Conservation (phyloP, 2,329 filamentous ascomycete genomes). For the Chrysoporthe puriensis region DNA sequence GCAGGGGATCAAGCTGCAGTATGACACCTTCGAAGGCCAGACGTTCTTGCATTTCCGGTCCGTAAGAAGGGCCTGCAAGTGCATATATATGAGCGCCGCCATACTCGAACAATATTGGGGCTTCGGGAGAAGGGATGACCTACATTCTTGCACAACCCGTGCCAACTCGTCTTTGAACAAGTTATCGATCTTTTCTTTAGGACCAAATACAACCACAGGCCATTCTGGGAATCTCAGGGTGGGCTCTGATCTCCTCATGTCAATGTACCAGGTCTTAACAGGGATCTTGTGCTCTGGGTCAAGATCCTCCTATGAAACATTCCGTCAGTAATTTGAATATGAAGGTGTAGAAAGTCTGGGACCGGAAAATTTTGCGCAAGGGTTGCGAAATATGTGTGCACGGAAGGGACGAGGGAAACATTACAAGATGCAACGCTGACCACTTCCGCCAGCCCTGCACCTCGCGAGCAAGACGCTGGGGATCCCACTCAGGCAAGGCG, state of each 20-base stretch:
- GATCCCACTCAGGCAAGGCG: neutral
- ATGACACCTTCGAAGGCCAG: neutral
- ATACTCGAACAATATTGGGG: neutral
- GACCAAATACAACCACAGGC: constrained; percentile 11
- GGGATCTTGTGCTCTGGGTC: neutral
- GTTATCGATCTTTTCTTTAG: neutral
- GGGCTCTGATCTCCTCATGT: neutral
- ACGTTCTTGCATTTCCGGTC: neutral
- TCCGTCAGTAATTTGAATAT: neutral
- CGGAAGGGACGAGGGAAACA: neutral
- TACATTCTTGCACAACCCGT: neutral
- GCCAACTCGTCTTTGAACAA: neutral
- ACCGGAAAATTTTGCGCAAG: neutral
- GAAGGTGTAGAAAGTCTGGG: neutral
- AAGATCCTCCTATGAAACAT: neutral
- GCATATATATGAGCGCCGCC: neutral
- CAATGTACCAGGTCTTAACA: neutral
- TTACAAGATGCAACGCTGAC: neutral
- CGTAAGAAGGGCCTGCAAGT: neutral
- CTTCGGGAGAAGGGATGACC: neutral
- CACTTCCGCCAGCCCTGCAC: constrained; percentile 1
- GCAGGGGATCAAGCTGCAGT: neutral
- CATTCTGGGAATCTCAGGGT: neutral
- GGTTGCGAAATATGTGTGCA: neutral
- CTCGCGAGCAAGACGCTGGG: neutral